Percentiles rank a stretch among this genome's conserved stretches.
These are phyloP conservation scores for Prunus mira DNA, from an alignment of 306 rosid genomes.

Conservation along the genomic window DNA sequence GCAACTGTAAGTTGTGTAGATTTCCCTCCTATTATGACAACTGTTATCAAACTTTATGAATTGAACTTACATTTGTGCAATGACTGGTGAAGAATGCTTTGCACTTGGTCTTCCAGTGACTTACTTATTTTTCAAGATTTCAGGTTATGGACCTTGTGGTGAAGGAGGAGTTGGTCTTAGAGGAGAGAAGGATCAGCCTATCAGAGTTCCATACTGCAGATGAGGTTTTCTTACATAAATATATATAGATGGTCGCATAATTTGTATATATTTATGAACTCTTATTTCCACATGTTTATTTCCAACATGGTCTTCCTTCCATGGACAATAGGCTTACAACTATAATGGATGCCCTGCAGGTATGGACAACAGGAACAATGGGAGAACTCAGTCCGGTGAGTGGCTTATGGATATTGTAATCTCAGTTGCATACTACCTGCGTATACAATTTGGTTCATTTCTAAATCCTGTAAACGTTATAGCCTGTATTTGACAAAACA, in stretches of 20 bases:
- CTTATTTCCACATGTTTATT: background rate
- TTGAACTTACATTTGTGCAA: background rate
- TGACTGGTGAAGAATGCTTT: background rate
- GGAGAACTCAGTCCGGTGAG: conserved; percentile 89
- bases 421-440: background rate
- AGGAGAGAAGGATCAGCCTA: conserved; percentile 76
- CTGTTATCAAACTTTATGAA: background rate
- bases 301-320: background rate
- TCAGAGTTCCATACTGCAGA: conserved; percentile 87
- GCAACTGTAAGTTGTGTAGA: conserved; percentile 54
- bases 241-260: background rate
- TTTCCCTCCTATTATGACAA: conserved; percentile 1
- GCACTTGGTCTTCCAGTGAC: conserved; percentile 1
- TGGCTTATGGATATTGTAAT: conserved; percentile 10
- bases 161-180: conserved; percentile 54
- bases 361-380: conserved; percentile 92
- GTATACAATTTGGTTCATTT: background rate
- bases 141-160: conserved; percentile 83
- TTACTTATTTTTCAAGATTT: conserved; percentile 6
- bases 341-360: conserved; percentile 36
- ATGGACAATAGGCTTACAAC: background rate
- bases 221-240: conserved; percentile 46
- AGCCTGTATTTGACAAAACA: too few relatives aligned
- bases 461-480: background rate
- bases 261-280: background rate